Evolutionary conservation across 441 rosid genomes (phyloP), one percentile per base, ranked within the genome.

Genomic region (Gossypium schwendimanii): DNA sequence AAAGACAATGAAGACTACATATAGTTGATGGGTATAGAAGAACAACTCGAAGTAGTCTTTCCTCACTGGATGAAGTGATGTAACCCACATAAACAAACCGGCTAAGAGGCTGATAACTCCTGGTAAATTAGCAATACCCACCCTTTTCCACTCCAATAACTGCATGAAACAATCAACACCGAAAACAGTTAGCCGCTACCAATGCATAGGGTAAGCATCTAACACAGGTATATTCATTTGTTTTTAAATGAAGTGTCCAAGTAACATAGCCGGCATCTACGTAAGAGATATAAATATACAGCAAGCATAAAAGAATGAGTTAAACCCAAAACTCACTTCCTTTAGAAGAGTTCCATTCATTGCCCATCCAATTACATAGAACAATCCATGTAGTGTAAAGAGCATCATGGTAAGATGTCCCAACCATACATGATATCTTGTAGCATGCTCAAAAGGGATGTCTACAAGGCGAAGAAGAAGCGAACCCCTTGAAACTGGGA

Each of bases 21-120:
- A 88, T 4, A 88, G 83, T 63, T 87, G 93, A 81, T 87, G 91
- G 1, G 91, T 89, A 86, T 87, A 87, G 83, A 89, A 87, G 87
- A 89, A 89, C 78, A 87, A 81, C 83, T 87, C 91, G 21, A 89
- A 89, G 75, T 75, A 80, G 18, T 79, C 33, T 81, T 78, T 85
- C 68, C 93, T 84, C 74, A 85, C 84, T 3, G 82, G 78, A 70
- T 75, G 76, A 71, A 85, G 73, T 33, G 93, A 89, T 3, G 93
- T 89, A 63, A 77, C 84, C 93, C 93, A 89, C 93, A 89, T 87
- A 26, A 84, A 71, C 75, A 85, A 79, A 54, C 93, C 93, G 14
- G 89, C 89, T 20, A 76, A 73, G 65, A 89, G 87, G 81, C 88
- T 83, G 53, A 87, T 83, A 28, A 87, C 89, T 77, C 93, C 91